Conservation (phyloP, 2,329 filamentous ascomycete genomes). For the Epichloe typhina region DNA sequence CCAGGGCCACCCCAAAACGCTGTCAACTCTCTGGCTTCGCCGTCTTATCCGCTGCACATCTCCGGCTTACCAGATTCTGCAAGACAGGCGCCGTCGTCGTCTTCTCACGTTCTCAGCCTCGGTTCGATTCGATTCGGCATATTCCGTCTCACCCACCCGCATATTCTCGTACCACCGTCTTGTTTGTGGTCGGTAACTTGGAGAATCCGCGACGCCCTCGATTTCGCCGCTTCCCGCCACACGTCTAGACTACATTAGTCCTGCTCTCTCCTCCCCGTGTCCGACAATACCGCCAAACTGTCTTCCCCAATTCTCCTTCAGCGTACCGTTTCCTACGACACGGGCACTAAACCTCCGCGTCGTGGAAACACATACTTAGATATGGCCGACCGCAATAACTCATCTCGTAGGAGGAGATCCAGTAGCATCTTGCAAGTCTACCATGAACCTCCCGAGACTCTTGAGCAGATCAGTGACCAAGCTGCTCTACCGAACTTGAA, state of each 20-base stretch:
- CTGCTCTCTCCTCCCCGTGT: constrained; percentile 8
- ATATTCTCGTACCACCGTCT: not conserved
- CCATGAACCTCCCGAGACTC: constrained; percentile 88
- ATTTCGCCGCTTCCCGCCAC: constrained; percentile 5
- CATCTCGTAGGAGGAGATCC: constrained; percentile 76
- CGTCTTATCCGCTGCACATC: not conserved
- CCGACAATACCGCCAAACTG: constrained; percentile 79
- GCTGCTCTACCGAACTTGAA: constrained; percentile 89
- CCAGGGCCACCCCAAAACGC: not conserved
- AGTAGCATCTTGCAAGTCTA: constrained; percentile 90
- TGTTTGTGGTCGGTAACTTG: not conserved
- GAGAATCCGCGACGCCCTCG: constrained; percentile 3
- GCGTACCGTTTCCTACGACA: constrained; percentile 84
- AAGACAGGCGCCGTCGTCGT: not conserved
- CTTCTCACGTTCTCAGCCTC: not conserved
- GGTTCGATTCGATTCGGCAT: not conserved
- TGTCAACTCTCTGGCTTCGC: constrained; percentile 1
- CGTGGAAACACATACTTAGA: constrained; percentile 47
- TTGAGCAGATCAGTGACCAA: constrained; percentile 97
- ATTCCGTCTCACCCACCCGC: not conserved
- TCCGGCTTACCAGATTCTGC: not conserved
- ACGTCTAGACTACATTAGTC: constrained; percentile 1
- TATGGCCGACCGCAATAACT: constrained; percentile 48
- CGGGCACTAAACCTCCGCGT: constrained; percentile 56
- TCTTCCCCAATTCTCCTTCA: constrained; percentile 79